These are phyloP conservation scores for Scleromitrula shiraiana DNA, from an alignment of 2,329 filamentous ascomycete genomes.

Conservation along the genomic window DNA sequence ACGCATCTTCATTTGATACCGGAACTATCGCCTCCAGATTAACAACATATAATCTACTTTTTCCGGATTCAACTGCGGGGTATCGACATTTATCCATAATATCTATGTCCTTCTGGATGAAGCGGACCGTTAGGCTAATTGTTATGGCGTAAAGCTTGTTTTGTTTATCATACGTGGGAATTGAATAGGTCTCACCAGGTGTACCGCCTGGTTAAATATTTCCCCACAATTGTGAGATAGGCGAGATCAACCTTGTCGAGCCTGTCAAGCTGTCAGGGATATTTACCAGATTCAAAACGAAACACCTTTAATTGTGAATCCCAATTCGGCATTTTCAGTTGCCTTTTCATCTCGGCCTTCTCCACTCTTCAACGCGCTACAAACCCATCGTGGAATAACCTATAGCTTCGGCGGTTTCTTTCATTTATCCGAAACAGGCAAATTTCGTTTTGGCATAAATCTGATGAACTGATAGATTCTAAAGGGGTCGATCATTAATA, in stretches of 20 bases:
- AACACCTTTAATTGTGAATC: too few species aligned
- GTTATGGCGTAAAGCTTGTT: slow-evolving; percentile 1
- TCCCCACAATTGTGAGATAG: neutral
- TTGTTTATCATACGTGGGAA: neutral
- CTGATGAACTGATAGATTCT: neutral
- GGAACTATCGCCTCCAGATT: neutral
- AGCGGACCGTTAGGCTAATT: neutral
- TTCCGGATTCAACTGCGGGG: slow-evolving; percentile 1
- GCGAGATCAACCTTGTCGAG: too few species aligned
- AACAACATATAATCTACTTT: neutral
- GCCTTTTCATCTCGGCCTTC: neutral
- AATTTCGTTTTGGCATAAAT: neutral
- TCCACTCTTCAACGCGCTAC: neutral
- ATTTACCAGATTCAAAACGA: too few species aligned
- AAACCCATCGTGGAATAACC: slow-evolving; percentile 1
- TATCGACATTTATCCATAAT: slow-evolving; percentile 1
- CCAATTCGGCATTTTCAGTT: too few species aligned
- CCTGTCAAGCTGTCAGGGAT: too few species aligned
- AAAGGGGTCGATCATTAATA: neutral
- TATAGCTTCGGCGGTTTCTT: neutral
- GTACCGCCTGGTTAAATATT: neutral
- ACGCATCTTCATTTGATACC: neutral
- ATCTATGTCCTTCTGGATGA: neutral
- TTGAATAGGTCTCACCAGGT: neutral
- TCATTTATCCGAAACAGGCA: slow-evolving; percentile 10